These are phyloP conservation scores for Phialocephala sp. DNA, from an alignment of 2,329 filamentous ascomycete species.

Conservation along the genomic window DNA sequence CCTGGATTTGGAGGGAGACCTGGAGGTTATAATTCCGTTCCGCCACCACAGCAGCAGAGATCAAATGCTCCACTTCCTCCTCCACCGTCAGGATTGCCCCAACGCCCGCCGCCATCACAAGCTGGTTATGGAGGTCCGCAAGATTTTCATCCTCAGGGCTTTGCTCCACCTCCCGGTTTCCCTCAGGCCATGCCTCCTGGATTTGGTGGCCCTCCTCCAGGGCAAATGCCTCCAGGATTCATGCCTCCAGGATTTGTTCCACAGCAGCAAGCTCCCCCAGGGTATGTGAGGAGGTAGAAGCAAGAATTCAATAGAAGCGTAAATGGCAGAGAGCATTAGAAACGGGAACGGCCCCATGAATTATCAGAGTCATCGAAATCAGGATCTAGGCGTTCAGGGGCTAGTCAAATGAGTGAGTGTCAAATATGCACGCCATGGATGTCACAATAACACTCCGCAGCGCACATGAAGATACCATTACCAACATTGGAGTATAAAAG, in stretches of 20 bases:
- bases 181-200: slow-evolving; percentile 50
- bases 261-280: slow-evolving; percentile 39
- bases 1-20: slow-evolving; percentile 39
- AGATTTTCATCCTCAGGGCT: slow-evolving; percentile 51
- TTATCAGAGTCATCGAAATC: background rate
- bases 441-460: slow-evolving; percentile 11
- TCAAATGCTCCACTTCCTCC: slow-evolving; percentile 62
- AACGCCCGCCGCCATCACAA: slow-evolving; percentile 72
- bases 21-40: slow-evolving; percentile 39
- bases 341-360: background rate
- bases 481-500: background rate
- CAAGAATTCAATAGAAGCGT: background rate
- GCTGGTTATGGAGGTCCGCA: slow-evolving; percentile 71
- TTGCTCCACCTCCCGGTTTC: slow-evolving; percentile 55
- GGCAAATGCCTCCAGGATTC: slow-evolving; percentile 38
- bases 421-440: slow-evolving; percentile 9
- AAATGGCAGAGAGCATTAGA: background rate
- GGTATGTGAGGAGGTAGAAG: slow-evolving; percentile 36
- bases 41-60: slow-evolving; percentile 41
- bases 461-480: background rate
- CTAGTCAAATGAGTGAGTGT: slow-evolving; percentile 10
- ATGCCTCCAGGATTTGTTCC: slow-evolving; percentile 39
- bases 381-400: slow-evolving; percentile 6
- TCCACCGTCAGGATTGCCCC: slow-evolving; percentile 59
- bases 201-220: slow-evolving; percentile 36